These are phyloP conservation scores for Aegilops umbellulata DNA, from an alignment of 176 grass and related monocot species.

Conservation along the genomic window DNA sequence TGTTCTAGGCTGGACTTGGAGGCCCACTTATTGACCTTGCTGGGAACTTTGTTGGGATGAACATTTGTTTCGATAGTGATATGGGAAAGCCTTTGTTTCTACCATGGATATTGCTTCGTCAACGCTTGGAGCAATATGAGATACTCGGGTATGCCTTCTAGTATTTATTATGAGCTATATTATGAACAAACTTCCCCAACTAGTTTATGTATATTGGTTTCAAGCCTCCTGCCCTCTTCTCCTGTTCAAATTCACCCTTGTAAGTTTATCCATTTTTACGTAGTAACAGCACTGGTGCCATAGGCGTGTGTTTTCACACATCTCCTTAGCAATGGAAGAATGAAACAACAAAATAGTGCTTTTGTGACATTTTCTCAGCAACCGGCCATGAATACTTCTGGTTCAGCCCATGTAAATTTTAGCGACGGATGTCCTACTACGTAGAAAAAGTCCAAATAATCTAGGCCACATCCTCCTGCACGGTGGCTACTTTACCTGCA, in stretches of 20 bases:
- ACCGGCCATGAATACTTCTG: neutral
- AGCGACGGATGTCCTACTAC: neutral
- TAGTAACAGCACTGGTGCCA: neutral
- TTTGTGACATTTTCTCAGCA: too few relatives aligned
- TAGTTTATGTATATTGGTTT: too few relatives aligned
- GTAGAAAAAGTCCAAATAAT: neutral
- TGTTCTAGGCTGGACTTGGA: slow-evolving; percentile 37
- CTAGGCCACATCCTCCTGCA: neutral
- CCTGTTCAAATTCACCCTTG: neutral
- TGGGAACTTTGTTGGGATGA: neutral
- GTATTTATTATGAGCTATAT: slow-evolving; percentile 1
- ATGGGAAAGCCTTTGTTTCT: neutral
- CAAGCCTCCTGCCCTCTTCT: too few relatives aligned
- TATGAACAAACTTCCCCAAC: neutral
- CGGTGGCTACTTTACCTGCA: neutral
- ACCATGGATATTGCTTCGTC: neutral
- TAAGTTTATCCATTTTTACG: neutral
- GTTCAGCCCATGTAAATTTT: neutral
- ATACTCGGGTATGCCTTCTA: slow-evolving; percentile 2
- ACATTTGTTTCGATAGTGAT: neutral
- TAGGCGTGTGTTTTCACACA: neutral
- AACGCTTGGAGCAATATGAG: neutral
- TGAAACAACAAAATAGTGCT: neutral
- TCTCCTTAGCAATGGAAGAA: neutral
- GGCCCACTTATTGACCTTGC: neutral